Base-by-base conservation (phyloP, 179 eudicot genomes). In the Corrigiola litoralis region DNA sequence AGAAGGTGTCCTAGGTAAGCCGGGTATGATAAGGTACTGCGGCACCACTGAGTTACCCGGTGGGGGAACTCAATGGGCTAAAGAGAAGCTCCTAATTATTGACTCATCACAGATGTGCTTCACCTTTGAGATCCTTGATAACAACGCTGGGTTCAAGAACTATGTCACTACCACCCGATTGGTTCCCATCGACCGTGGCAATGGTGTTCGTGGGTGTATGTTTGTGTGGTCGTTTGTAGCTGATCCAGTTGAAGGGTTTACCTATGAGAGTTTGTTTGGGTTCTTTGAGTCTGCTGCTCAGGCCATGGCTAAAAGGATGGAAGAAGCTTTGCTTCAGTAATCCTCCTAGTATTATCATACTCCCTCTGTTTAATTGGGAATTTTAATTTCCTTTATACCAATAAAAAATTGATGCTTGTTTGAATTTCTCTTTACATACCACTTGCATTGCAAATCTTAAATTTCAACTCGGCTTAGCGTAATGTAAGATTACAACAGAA, bases 191-290 rank as follows among this genome's bases (percentile, higher is more conserved):
- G 68, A 73, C 31, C 75, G 62, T 18, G 57, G 28, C 9, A 83
- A 54, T 53, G 76, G 58, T 2, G 32, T 2, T 5, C n/a, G 45
- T 23, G 82, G 96, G 61, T 88, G 97, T 67, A 42, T 10, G 75
- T 79, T 88, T 54, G 88, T 80, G 67, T 91, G 96, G 96, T 78
- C 87, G 23, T 89, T 80, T 47, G 77, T 72, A 1, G 80, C 85
- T 47, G 89, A 88, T 71, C 97, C 97, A 0, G 66, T 86, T 50
- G 81, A 79, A 14, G 94, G 97, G 45, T 68, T 68, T 51, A 83
- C 83, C 10, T 54, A 14, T 1, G 80, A 85, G 41, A 75, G 61
- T 37, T 76, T 89, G 47, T 7, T 70, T 32, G 50, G 36, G 56
- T 73, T 76, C 53, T 2, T 88, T 41, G 80, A 72, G 2, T 65